Percentiles rank a stretch among this genome's conserved stretches.
Evolutionary conservation across 768 basidiomycete species (phyloP).

Genomic region (Rhodosporidiobolus odoratus): DNA sequence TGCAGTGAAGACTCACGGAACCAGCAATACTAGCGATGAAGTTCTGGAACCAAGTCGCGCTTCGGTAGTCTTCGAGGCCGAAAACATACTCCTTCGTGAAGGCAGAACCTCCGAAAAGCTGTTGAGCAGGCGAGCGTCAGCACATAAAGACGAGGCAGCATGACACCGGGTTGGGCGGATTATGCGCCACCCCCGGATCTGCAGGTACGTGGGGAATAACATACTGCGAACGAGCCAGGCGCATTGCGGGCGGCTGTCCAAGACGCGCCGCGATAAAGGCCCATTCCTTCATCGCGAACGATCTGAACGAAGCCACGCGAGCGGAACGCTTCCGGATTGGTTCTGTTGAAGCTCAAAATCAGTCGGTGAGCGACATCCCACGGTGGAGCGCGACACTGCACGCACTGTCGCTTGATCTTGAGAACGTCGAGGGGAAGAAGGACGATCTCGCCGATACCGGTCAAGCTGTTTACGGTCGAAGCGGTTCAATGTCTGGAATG

Average conservation of each 20-base stretch:
- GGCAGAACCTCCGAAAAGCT: constrained; percentile 97
- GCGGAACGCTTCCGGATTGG: constrained; percentile 94
- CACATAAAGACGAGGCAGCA: too few species aligned
- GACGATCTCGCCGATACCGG: constrained; percentile 91
- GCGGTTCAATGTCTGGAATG: not conserved
- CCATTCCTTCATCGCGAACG: constrained; percentile 82
- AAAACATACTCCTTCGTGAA: constrained; percentile 89
- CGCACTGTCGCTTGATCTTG: constrained; percentile 94
- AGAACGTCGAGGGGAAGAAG: constrained; percentile 93
- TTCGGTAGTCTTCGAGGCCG: constrained; percentile 78
- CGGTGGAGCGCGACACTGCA: not conserved
- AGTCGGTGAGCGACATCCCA: not conserved
- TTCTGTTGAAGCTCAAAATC: constrained; percentile 31
- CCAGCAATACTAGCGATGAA: constrained; percentile 92
- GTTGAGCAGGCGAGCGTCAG: not conserved
- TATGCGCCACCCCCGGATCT: too few species aligned
- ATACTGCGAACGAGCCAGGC: constrained; percentile 86
- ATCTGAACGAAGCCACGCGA: constrained; percentile 86
- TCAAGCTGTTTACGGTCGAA: constrained; percentile 49
- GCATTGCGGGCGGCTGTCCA: constrained; percentile 96
- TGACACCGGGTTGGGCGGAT: too few species aligned
- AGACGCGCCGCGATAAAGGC: constrained; percentile 94
- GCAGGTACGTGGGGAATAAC: constrained; percentile 42
- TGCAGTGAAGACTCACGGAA: constrained; percentile 52
- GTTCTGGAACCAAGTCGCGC: constrained; percentile 96